Base-by-base conservation (phyloP, 768 basidiomycete genomes). In the Xanthoconium stramineum region DNA sequence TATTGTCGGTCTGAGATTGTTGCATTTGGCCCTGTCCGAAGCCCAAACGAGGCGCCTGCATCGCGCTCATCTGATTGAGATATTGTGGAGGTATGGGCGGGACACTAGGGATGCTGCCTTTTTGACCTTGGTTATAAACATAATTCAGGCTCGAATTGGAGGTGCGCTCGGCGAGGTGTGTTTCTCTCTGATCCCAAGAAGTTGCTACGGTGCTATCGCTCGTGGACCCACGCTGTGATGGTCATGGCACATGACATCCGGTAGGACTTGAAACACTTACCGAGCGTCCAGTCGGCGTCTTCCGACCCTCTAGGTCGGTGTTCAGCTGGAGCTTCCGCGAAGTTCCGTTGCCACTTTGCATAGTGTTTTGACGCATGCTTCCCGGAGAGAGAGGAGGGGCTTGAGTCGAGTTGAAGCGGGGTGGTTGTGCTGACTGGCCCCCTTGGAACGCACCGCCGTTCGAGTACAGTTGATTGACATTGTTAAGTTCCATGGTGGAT, bases 31-130 rank as follows among this genome's bases (percentile, higher is more conserved):
- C 60, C 51, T 66, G 69, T n/a, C 56, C 36, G 50, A 78, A 79
- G 15, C 53, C 78, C 72, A 66, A 75, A 62, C 59, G 78, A 65
- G 61, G 77, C 61, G 57, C 75, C 64, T 70, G 66, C 58, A 67
- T 55, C 32, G 60, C 56, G 12, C 61, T 59, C 62, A 78, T 76
- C 58, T 86, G 84, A 58, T 83, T 86, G 24, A 90, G 74, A 65
- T 85, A 91, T 67, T 91, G 89, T 30, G 78, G 68, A 24, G 90
- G 90, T 56, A 91, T 85, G 35, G 84, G 75, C 2, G 90, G 89
- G 8, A 91, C 86, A 47, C 72, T 86, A 7, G 88, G 87, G 30
- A 88, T 73, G 30, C 66, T 64, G 48, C 66, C 65, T 42, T 77
- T 74, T 56, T 72, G 72, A 30, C 56, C 53, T 29, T 68, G 71